Evolutionary conservation across 306 rosid species (phyloP), one percentile per base, ranked within the genome.

Genomic region (Geum urbanum): DNA sequence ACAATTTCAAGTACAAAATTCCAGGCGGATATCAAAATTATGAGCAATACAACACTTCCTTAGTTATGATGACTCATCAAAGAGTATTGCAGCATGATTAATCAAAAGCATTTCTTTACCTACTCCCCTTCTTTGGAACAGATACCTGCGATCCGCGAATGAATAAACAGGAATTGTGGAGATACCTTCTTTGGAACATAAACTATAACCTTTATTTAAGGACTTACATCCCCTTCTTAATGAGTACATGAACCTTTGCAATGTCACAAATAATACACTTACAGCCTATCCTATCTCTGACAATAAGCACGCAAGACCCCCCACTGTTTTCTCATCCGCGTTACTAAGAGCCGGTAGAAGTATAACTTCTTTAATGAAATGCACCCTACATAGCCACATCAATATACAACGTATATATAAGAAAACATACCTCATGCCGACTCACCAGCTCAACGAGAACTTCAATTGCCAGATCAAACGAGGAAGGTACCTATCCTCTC

Each of bases 91-190:
- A 91, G 86, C 84, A 80, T 85, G 85, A 89, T 86, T 86, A 89
- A 91, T 83, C 96, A 91, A 89, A 90, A 87, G 88, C 86, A 89
- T 91, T 88, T 88, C 88, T 91, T 95, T 95, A 95, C 99, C 99
- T 95, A 95, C 99, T 95, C 81, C 99, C 99, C 99, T 95, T 95
- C 97, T 95, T 95, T 95, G 99, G 85, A 95, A 86, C 96, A 91
- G 99, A 95, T 75, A 95, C 37, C 37, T 95, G 99, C 83, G 96
- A 95, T 95, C 99, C 96, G 95, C 67, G 91, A 95, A 91, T 84
- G 96, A 87, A 95, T 95, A 89, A 91, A 89, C 89, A 91, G 88
- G 90, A 24, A 24, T 24, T 24, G 27, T 24, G 27, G 27, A 24
- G 27, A 24, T 24, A 24, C 27, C 27, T 24, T 24, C 27, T 24